phyloP scores from a whole-genome alignment of 192 early-diverging fungal species.

The Coemansia sp. region DNA sequence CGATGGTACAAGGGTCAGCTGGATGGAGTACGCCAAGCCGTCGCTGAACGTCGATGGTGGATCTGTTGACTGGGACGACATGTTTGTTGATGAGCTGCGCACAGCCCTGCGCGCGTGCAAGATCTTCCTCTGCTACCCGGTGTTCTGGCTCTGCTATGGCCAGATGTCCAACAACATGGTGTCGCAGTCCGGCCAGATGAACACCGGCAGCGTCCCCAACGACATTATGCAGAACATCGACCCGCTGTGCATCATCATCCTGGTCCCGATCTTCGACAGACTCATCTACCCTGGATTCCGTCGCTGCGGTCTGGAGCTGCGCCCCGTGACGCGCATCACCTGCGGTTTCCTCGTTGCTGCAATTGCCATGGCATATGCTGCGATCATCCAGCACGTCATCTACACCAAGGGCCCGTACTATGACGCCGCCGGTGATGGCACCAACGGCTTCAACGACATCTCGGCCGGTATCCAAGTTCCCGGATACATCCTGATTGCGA shows the following conservation, averaged over 20 bases:
- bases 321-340: slow-evolving; percentile 60
- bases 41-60: slow-evolving; percentile 24
- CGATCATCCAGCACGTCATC: slow-evolving; percentile 60
- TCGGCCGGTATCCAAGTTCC: slow-evolving; percentile 60
- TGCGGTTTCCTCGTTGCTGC: slow-evolving; percentile 58
- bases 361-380: slow-evolving; percentile 61
- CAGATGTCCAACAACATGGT: slow-evolving; percentile 68
- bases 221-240: slow-evolving; percentile 66
- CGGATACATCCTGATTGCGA: slow-evolving; percentile 58
- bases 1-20: slow-evolving; percentile 28
- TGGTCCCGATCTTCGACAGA: slow-evolving; percentile 59
- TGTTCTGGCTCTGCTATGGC: slow-evolving; percentile 74
- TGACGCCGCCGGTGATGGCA: slow-evolving; percentile 34
- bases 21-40: slow-evolving; percentile 66
- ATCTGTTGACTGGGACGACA: slow-evolving; percentile 63
- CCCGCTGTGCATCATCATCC: slow-evolving; percentile 58
- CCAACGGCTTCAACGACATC: slow-evolving; percentile 56
- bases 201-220: slow-evolving; percentile 57
- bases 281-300: slow-evolving; percentile 60
- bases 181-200: slow-evolving; percentile 65
- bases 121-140: slow-evolving; percentile 69
- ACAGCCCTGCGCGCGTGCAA: slow-evolving; percentile 62
- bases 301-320: slow-evolving; percentile 55
- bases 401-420: slow-evolving; percentile 57
- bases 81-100: slow-evolving; percentile 69